A percentile compares a stretch with the other conserved stretches of the same genome.
These are phyloP conservation scores for Cercospora janseana DNA, from an alignment of 2,329 filamentous ascomycete genomes.

Conservation along the genomic window DNA sequence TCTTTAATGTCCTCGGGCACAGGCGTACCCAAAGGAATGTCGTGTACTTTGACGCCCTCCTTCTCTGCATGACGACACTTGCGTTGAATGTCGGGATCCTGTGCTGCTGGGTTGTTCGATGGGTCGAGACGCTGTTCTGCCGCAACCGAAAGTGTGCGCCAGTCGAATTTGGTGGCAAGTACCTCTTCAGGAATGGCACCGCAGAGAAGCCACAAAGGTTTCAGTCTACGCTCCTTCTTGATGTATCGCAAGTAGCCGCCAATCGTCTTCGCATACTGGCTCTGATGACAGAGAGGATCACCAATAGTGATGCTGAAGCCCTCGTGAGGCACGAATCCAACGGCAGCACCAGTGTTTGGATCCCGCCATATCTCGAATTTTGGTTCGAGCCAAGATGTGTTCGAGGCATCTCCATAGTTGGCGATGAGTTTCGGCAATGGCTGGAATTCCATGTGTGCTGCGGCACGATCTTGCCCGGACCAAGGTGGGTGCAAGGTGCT, in stretches of 20 bases:
- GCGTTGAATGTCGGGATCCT: constrained; percentile 64
- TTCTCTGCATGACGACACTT: constrained; percentile 79
- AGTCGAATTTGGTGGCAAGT: constrained; percentile 74
- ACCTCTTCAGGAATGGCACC: constrained; percentile 75
- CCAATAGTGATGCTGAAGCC: constrained; percentile 83
- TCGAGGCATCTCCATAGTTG: constrained; percentile 92
- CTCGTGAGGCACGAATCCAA: constrained; percentile 75
- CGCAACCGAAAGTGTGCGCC: constrained; percentile 84
- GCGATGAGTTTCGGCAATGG: constrained; percentile 83
- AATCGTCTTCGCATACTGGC: constrained; percentile 73
- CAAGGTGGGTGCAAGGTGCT: constrained; percentile 73
- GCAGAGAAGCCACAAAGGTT: constrained; percentile 87
- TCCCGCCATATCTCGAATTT: constrained; percentile 88
- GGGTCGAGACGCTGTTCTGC: constrained; percentile 86
- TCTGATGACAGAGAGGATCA: constrained; percentile 77
- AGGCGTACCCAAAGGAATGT: constrained; percentile 64
- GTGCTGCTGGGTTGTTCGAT: constrained; percentile 62
- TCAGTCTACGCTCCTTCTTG: constrained; percentile 67
- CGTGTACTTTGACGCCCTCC: constrained; percentile 77
- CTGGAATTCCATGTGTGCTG: constrained; percentile 59
- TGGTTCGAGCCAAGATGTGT: constrained; percentile 90
- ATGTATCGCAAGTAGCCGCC: constrained; percentile 72
- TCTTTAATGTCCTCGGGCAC: constrained; percentile 65
- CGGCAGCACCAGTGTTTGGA: constrained; percentile 71
- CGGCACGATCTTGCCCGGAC: constrained; percentile 52